phyloP scores from a whole-genome alignment of 495 filamentous ascomycete genomes.

The Bryoglossum gracile region DNA sequence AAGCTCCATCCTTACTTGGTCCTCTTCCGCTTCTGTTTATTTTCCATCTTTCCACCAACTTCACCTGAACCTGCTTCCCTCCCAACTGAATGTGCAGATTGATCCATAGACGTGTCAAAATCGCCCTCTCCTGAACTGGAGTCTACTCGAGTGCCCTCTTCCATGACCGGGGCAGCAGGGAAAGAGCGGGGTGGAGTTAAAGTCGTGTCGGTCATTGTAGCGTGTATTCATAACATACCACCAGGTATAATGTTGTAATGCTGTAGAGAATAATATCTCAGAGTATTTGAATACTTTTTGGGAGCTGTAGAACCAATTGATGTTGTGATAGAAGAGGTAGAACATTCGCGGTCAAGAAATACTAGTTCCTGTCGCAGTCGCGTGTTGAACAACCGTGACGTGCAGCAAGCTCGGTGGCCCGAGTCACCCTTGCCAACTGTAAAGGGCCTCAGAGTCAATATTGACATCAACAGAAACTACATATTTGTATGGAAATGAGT shows the following conservation, averaged over 20 bases:
- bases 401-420: too few relatives aligned
- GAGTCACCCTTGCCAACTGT: not conserved
- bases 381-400: not conserved
- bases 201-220: conserved; percentile 26
- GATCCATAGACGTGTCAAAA: conserved; percentile 6
- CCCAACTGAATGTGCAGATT: not conserved
- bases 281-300: not conserved
- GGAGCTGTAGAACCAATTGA: conserved; percentile 9
- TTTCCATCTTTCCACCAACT: conserved; percentile 10
- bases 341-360: not conserved
- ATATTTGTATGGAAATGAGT: not conserved
- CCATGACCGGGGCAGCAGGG: conserved; percentile 6
- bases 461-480: not conserved
- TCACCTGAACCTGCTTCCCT: conserved; percentile 15
- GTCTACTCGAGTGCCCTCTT: conserved; percentile 3
- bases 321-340: conserved; percentile 15
- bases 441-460: not conserved
- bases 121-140: conserved; percentile 13
- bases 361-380: not conserved
- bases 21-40: conserved; percentile 42
- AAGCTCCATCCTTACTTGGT: conserved; percentile 36
- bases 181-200: conserved; percentile 23
- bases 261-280: conserved; percentile 5
- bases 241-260: conserved; percentile 2
- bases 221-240: conserved; percentile 21